phyloP scores from a whole-genome alignment of 78 protist genomes.

The Pigoraptor vietnamica region DNA sequence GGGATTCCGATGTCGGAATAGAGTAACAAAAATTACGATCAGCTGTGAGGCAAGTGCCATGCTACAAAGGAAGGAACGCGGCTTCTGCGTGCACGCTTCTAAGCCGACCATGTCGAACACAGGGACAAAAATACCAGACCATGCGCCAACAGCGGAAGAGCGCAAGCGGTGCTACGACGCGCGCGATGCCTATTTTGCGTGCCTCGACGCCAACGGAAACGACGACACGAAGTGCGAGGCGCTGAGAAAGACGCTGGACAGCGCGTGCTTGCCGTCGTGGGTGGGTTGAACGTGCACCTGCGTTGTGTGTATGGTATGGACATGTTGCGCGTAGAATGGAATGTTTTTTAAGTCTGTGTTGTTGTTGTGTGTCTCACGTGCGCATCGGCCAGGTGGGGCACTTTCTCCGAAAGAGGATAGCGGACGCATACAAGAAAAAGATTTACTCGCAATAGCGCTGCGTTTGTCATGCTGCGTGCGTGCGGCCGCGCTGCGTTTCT shows the following conservation, averaged over 20 bases:
- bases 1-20: too few species aligned
- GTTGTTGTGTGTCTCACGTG: too few species aligned
- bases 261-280: background rate
- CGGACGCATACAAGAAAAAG: background rate
- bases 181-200: background rate
- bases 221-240: background rate
- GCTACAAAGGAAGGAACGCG: too few species aligned
- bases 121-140: background rate
- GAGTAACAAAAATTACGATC: too few species aligned
- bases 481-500: too few species aligned
- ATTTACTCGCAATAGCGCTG: background rate
- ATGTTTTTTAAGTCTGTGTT: too few species aligned
- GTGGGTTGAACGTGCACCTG: background rate
- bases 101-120: too few species aligned
- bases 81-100: too few species aligned
- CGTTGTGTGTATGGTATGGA: too few species aligned
- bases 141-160: background rate
- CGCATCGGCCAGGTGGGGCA: background rate
- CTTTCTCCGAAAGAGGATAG: background rate
- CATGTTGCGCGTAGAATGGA: too few species aligned
- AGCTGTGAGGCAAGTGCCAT: too few species aligned
- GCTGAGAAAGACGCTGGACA: background rate
- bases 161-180: background rate
- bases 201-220: background rate
- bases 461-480: too few species aligned